These are phyloP conservation scores for Afroboletus lepidellus DNA, from an alignment of 1,284 basidiomycete species.

Conservation along the genomic window DNA sequence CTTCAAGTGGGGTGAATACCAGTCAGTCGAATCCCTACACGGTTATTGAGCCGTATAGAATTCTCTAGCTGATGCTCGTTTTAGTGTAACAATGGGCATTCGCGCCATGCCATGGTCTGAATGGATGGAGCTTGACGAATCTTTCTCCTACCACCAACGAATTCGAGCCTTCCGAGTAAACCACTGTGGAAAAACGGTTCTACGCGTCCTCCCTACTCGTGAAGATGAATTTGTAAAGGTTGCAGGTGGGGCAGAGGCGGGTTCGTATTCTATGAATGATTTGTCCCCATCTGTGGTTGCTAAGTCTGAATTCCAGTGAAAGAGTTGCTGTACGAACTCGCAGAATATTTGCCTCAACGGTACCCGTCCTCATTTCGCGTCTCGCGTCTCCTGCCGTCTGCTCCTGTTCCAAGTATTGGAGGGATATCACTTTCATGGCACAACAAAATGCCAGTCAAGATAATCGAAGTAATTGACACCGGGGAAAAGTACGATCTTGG, in stretches of 20 bases:
- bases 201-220: slow-evolving; percentile 46
- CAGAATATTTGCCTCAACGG: slow-evolving; percentile 61
- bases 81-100: slow-evolving; percentile 71
- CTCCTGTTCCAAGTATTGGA: slow-evolving; percentile 24
- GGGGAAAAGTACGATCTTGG: slow-evolving; percentile 51
- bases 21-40: slow-evolving; percentile 42
- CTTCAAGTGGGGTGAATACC: slow-evolving; percentile 64
- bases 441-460: slow-evolving; percentile 48
- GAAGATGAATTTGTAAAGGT: slow-evolving; percentile 47
- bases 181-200: slow-evolving; percentile 46
- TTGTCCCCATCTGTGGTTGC: not conserved
- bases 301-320: slow-evolving; percentile 42
- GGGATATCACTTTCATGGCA: slow-evolving; percentile 50
- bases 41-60: not conserved
- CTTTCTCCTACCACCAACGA: slow-evolving; percentile 51
- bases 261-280: slow-evolving; percentile 34
- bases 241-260: slow-evolving; percentile 51
- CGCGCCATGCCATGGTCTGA: slow-evolving; percentile 64
- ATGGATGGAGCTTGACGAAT: slow-evolving; percentile 69
- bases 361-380: slow-evolving; percentile 61
- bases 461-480: slow-evolving; percentile 53
- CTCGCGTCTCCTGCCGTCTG: slow-evolving; percentile 37
- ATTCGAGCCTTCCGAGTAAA: slow-evolving; percentile 55
- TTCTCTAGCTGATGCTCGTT: not conserved
- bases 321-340: slow-evolving; percentile 64